Conservation (phyloP, 2,329 filamentous ascomycete species). For the Talaromyces sp. region DNA sequence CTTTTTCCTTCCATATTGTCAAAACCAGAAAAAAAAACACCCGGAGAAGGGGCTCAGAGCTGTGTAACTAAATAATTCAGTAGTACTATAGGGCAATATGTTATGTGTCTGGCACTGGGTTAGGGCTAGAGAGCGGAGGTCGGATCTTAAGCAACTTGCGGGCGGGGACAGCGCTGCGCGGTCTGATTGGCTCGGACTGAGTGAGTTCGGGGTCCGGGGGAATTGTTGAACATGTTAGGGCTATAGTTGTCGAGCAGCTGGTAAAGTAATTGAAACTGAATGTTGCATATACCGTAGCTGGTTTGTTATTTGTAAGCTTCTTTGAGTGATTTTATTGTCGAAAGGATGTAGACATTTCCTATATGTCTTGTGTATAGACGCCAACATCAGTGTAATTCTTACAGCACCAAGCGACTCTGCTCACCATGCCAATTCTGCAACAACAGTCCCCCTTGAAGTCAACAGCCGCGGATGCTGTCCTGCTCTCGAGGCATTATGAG, state of each 20-base stretch:
- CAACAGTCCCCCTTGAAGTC: conserved; percentile 24
- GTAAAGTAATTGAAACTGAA: too few relatives aligned
- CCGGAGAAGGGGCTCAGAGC: too few relatives aligned
- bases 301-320: neutral
- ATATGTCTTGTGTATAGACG: too few relatives aligned
- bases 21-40: neutral
- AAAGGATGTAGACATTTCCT: neutral
- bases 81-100: too few relatives aligned
- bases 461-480: conserved; percentile 30
- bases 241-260: too few relatives aligned
- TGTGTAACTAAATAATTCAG: too few relatives aligned
- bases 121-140: neutral
- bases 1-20: too few relatives aligned
- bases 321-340: neutral
- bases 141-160: neutral
- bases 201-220: neutral
- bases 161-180: too few relatives aligned
- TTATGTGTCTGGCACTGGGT: neutral
- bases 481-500: conserved; percentile 18
- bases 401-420: neutral
- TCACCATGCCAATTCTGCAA: conserved; percentile 38
- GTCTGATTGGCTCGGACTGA: neutral
- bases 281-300: too few relatives aligned
- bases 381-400: neutral
- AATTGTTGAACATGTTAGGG: neutral